Evolutionary conservation across 345 rosid genomes (phyloP).

Genomic region (Eucalyptus lansdowneana): DNA sequence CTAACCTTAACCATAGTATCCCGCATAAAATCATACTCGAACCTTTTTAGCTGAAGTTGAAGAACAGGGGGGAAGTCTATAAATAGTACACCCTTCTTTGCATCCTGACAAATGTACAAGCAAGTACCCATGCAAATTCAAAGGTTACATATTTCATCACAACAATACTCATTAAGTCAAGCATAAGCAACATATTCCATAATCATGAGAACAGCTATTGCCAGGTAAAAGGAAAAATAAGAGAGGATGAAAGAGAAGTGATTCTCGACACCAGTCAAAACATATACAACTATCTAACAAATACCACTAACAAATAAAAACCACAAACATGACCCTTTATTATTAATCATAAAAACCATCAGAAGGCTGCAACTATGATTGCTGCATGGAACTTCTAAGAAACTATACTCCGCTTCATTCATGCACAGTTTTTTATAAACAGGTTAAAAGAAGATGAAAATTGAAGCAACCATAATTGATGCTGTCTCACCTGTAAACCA

Average conservation of each 20-base stretch:
- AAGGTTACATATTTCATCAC: not conserved
- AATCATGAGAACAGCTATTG: not conserved
- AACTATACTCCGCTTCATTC: not conserved
- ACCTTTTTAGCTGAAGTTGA: constrained; percentile 50
- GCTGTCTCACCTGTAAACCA: constrained; percentile 52
- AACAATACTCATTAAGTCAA: not conserved
- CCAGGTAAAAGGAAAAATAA: not conserved
- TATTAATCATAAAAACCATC: not conserved
- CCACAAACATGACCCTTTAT: not conserved
- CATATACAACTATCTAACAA: not conserved
- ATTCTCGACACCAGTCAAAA: not conserved
- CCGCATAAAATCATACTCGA: constrained; percentile 55
- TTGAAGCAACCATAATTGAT: not conserved
- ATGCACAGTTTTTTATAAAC: not conserved
- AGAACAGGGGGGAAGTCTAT: constrained; percentile 56
- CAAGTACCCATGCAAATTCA: not conserved
- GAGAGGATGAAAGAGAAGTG: not conserved
- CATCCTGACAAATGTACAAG: constrained; percentile 24
- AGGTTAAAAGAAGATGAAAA: not conserved
- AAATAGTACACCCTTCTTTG: constrained; percentile 49
- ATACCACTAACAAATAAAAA: not conserved
- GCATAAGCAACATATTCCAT: not conserved
- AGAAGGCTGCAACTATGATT: not conserved
- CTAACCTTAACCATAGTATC: constrained; percentile 58
- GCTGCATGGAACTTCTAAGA: not conserved